Base-by-base conservation (phyloP, 768 basidiomycete species). In the Sporobolomyces roseus region DNA sequence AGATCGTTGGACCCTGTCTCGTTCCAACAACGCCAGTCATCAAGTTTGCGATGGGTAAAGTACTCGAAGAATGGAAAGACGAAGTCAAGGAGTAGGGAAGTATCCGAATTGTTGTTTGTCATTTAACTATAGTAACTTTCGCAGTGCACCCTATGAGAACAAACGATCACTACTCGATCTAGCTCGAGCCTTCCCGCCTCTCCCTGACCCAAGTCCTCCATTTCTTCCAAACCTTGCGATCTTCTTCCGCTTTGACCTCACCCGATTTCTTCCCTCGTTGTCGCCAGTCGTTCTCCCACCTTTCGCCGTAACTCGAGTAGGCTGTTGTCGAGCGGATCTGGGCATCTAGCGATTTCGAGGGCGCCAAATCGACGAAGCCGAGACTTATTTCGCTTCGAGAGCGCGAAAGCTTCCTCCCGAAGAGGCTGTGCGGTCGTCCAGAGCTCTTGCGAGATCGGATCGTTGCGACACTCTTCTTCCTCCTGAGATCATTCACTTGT, bases 11-110 rank as follows among this genome's bases (percentile, higher is more conserved):
- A 16, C 89, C 90, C 17, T 87, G 87, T 77, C 76, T 92, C 64
- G 82, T 89, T 36, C 87, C 90, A 13, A 83, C 84, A 23, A 88
- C 89, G 3, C 88, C 89, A 3, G 88, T 91, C 66, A 88, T 91
- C 85, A 81, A 86, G 33, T 89, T 81, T 77, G 90, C 90, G 53
- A 91, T 91, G 89, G 81, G 85, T 58, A 86, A 89, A 76, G 89
- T 91, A 13, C 84, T 92, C 23, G 83, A 85, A 75, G 90, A 92
- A 79, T 91, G 89, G 71, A 86, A 90, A 71, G 87, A 62, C 9
- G 69, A 65, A 41, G 53, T 51, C 38, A 14, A 59, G 29, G 4
- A 25, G 29, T 43, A 21, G 46, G 13, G 12, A 36, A 60, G 12
- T 33, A 17, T 3, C 19, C 36, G 4, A 16, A 36, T 23, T 56